Conservation (phyloP, 768 basidiomycete species). For the Lyophyllum shimeji region DNA sequence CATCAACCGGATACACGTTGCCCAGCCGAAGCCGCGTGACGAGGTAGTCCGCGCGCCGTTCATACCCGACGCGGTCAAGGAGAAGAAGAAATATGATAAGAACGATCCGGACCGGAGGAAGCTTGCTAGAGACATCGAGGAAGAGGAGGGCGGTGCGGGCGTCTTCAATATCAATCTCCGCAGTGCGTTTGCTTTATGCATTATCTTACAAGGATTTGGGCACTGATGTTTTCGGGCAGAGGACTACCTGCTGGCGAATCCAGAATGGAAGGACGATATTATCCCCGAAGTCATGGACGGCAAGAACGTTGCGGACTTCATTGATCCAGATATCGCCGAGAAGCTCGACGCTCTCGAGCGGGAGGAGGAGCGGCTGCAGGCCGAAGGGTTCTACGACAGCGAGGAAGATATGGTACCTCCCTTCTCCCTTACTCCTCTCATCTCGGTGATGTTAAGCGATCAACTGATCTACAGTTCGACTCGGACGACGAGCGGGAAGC, state of each 20-base stretch:
- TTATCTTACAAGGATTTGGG: background rate
- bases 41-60: conserved; percentile 85
- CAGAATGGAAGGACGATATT: conserved; percentile 93
- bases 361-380: conserved; percentile 92
- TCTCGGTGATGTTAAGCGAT: background rate
- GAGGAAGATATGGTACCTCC: conserved; percentile 79
- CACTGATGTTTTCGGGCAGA: conserved; percentile 46
- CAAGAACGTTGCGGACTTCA: conserved; percentile 98
- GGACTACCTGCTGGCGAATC: conserved; percentile 85
- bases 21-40: conserved; percentile 87
- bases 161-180: conserved; percentile 90
- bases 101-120: conserved; percentile 74
- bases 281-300: conserved; percentile 99
- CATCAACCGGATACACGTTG: conserved; percentile 95
- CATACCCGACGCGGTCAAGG: conserved; percentile 84
- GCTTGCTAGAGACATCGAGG: conserved; percentile 80
- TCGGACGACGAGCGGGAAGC: conserved; percentile 84
- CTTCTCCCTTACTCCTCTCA: background rate
- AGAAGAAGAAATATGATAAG: conserved; percentile 82
- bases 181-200: conserved; percentile 50
- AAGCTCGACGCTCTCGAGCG: conserved; percentile 96
- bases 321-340: conserved; percentile 95
- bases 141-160: conserved; percentile 85
- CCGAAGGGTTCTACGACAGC: conserved; percentile 92
- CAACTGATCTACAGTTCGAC: conserved; percentile 40